Evolutionary conservation across 441 rosid genomes (phyloP).

Genomic region (Omphalea diandra): DNA sequence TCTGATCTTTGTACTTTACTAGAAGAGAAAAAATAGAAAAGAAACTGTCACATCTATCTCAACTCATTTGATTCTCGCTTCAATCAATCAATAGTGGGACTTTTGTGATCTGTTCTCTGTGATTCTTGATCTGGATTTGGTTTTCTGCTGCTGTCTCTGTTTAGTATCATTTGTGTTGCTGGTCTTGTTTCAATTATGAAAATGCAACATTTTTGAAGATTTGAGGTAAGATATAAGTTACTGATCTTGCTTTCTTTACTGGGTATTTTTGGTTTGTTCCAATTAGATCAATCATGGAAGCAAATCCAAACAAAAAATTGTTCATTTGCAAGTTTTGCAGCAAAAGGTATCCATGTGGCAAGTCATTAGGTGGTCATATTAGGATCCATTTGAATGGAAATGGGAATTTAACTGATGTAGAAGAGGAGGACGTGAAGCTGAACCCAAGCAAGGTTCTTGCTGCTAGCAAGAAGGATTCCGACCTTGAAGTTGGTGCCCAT

Average conservation of each 20-base stretch:
- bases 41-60: conserved; percentile 51
- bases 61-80: conserved; percentile 28
- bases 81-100: conserved; percentile 35
- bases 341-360: conserved; percentile 77
- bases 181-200: conserved; percentile 15
- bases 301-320: conserved; percentile 42
- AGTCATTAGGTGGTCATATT: conserved; percentile 87
- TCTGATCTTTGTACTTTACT: conserved; percentile 56
- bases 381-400: conserved; percentile 58
- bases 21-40: conserved; percentile 3
- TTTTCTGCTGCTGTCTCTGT: conserved; percentile 34
- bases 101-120: conserved; percentile 34
- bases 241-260: conserved; percentile 28
- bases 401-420: conserved; percentile 31
- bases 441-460: too few relatives aligned
- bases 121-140: conserved; percentile 21
- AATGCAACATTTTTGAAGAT: conserved; percentile 9
- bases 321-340: conserved; percentile 67
- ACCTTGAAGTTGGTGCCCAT: conserved; percentile 39
- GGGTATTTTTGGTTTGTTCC: conserved; percentile 25
- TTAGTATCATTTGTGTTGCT: conserved; percentile 3
- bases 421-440: conserved; percentile 26
- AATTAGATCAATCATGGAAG: conserved; percentile 46
- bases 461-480: conserved; percentile 27
- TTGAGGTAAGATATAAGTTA: conserved; percentile 14